Evolutionary conservation across 192 early-diverging fungal genomes (phyloP).

Genomic region (Podila epicladia): DNA sequence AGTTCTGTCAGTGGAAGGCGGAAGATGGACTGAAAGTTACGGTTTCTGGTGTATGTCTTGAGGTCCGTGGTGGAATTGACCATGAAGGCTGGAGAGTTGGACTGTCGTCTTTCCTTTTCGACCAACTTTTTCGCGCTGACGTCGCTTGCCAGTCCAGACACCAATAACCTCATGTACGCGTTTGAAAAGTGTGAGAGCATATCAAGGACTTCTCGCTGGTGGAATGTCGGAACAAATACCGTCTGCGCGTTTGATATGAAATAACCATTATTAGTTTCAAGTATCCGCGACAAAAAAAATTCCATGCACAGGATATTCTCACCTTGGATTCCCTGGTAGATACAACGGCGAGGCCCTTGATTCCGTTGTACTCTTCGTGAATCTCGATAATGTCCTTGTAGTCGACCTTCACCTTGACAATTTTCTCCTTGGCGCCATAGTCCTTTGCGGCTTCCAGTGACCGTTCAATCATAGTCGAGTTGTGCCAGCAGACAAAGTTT

Average conservation of each 20-base stretch:
- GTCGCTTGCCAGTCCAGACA: conserved; percentile 4
- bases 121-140: not conserved
- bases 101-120: not conserved
- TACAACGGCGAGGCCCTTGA: conserved; percentile 29
- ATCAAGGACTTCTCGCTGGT: conserved; percentile 32
- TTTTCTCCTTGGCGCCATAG: not conserved
- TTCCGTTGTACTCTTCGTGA: conserved; percentile 22
- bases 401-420: conserved; percentile 13
- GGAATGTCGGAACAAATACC: conserved; percentile 37
- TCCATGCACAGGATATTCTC: not conserved
- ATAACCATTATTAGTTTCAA: too few relatives aligned
- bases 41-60: conserved; percentile 7
- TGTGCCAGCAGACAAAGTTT: conserved; percentile 49
- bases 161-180: conserved; percentile 30
- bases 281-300: too few relatives aligned
- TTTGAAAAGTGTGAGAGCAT: conserved; percentile 45
- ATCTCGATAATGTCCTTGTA: conserved; percentile 34
- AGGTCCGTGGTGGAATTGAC: conserved; percentile 27
- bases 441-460: not conserved
- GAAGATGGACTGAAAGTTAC: conserved; percentile 16
- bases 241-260: conserved; percentile 1
- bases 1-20: conserved; percentile 18
- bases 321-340: conserved; percentile 30
- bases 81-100: not conserved
- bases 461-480: conserved; percentile 36